phyloP scores from a whole-genome alignment of 306 rosid genomes.

The Medicago lupulina region DNA sequence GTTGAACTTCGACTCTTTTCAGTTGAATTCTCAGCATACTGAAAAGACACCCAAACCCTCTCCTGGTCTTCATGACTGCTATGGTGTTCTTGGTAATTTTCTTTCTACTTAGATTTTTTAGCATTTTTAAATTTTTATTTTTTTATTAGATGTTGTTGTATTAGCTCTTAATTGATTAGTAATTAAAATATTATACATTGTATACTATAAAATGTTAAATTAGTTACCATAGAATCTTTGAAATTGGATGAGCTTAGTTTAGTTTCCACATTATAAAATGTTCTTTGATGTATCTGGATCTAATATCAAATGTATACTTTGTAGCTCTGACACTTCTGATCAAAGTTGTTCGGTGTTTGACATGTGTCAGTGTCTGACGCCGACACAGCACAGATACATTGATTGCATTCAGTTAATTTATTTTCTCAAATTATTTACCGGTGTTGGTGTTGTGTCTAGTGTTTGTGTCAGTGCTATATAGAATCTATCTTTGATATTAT shows the following conservation, averaged over 20 bases:
- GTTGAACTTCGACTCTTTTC: conserved; percentile 79
- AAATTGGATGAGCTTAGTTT: not conserved
- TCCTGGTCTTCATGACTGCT: conserved; percentile 76
- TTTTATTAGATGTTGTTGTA: not conserved
- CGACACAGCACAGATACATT: too few relatives aligned
- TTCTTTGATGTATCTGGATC: not conserved
- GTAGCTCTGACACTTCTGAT: not conserved
- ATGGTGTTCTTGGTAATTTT: conserved; percentile 70
- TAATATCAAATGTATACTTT: not conserved
- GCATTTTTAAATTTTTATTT: not conserved
- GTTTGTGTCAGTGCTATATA: too few relatives aligned
- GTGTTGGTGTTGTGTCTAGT: too few relatives aligned
- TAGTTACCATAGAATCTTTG: not conserved
- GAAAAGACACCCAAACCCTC: conserved; percentile 64
- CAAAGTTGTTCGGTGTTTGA: too few relatives aligned
- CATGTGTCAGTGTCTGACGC: too few relatives aligned
- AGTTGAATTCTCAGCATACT: conserved; percentile 52
- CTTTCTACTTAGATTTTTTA: not conserved
- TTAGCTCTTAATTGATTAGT: not conserved
- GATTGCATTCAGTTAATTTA: too few relatives aligned
- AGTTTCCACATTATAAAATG: not conserved
- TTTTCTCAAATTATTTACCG: too few relatives aligned
- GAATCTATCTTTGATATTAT: too few relatives aligned
- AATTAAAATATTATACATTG: not conserved
- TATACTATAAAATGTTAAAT: not conserved